A percentile compares a stretch with the other conserved stretches of the same genome.
These are phyloP conservation scores for Chondrus crispus DNA, from an alignment of 23 red algal species.

Conservation along the genomic window DNA sequence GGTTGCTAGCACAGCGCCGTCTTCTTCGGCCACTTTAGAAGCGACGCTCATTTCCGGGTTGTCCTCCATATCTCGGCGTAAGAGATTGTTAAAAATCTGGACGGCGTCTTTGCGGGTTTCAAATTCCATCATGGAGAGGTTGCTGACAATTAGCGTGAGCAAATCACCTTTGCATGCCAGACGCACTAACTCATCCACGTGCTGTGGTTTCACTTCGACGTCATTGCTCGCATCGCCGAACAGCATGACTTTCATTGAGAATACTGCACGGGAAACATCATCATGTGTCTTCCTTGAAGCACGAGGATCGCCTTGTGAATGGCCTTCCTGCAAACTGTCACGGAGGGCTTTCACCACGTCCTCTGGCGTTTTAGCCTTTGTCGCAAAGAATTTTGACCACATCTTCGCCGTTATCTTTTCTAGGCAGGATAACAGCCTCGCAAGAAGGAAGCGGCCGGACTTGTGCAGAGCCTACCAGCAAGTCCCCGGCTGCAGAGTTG, in stretches of 20 bases:
- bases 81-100: constrained; percentile 93
- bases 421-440: too few relatives aligned
- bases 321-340: constrained; percentile 54
- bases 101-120: constrained; percentile 95
- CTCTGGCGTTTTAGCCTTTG: constrained; percentile 53
- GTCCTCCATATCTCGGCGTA: constrained; percentile 62
- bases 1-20: constrained; percentile 34
- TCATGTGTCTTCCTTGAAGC: constrained; percentile 47
- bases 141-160: constrained; percentile 56
- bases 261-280: constrained; percentile 48
- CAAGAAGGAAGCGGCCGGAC: too few relatives aligned
- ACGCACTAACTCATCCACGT: constrained; percentile 50
- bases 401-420: too few relatives aligned
- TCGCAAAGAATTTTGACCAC: constrained; percentile 60
- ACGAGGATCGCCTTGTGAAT: constrained; percentile 1
- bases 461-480: too few relatives aligned
- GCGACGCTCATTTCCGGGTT: not conserved
- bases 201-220: constrained; percentile 46
- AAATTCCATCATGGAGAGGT: constrained; percentile 87
- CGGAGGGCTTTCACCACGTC: constrained; percentile 54
- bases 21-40: constrained; percentile 32
- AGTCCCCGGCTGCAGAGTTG: too few relatives aligned
- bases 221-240: constrained; percentile 58
- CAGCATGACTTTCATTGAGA: constrained; percentile 55
- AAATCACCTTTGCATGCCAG: constrained; percentile 72